Percentiles rank a stretch among this genome's conserved stretches.
Evolutionary conservation across 2,329 filamentous ascomycete species (phyloP).

Genomic region (Colletotrichum abscissum): DNA sequence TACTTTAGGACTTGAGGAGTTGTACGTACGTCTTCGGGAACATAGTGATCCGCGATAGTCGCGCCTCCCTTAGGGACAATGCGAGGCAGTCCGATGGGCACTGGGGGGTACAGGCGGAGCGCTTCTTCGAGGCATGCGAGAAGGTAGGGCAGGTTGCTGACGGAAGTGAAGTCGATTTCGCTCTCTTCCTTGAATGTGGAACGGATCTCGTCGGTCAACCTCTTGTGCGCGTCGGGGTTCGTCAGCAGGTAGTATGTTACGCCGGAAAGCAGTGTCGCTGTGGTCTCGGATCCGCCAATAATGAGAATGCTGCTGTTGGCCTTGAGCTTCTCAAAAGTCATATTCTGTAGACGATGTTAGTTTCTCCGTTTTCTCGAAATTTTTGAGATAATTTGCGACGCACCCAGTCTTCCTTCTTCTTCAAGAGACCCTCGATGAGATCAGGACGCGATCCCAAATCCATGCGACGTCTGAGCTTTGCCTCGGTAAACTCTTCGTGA

Average conservation of each 20-base stretch:
- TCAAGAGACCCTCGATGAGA: conserved; percentile 38
- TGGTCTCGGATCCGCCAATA: conserved; percentile 48
- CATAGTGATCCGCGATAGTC: conserved; percentile 42
- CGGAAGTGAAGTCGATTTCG: conserved; percentile 48
- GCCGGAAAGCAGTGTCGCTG: conserved; percentile 45
- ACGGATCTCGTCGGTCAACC: conserved; percentile 51
- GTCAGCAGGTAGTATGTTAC: conserved; percentile 43
- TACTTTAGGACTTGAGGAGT: rapidly evolving
- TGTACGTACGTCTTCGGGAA: conserved; percentile 45
- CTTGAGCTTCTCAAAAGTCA: conserved; percentile 31
- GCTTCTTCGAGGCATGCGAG: conserved; percentile 54
- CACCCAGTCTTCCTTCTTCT: conserved; percentile 36
- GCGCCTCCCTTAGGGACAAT: conserved; percentile 46
- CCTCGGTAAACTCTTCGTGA: conserved; percentile 11
- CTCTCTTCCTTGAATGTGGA: conserved; percentile 45
- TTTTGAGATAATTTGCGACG: background rate
- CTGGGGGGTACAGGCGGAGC: conserved; percentile 52
- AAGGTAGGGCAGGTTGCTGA: conserved; percentile 49
- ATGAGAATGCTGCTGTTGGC: conserved; percentile 40
- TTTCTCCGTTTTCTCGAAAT: background rate
- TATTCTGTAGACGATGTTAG: conserved; percentile 3
- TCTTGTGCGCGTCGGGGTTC: conserved; percentile 44
- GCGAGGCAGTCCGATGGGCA: conserved; percentile 41
- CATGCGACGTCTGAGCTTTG: conserved; percentile 33
- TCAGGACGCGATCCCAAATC: conserved; percentile 35